Conservation (phyloP, 768 basidiomycete genomes). For the Hypholoma fasciculare region DNA sequence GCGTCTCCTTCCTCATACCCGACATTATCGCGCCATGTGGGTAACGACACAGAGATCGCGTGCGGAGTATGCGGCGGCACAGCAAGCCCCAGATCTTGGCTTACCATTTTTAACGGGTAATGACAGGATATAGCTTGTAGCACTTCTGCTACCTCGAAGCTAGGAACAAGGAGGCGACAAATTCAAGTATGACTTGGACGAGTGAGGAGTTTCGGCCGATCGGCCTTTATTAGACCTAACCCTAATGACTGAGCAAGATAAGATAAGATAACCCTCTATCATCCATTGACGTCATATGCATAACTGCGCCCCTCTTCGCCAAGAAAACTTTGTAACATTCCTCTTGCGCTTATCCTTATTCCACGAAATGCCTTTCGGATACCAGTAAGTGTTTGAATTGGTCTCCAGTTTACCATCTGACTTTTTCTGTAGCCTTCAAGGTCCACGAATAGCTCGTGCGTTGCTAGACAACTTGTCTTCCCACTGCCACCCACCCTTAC, state of each 20-base stretch:
- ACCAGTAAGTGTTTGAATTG: slow-evolving; percentile 4
- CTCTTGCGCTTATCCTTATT: no score
- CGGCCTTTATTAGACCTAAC: no score
- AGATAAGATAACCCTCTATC: no score
- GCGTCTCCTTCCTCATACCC: slow-evolving; percentile 90
- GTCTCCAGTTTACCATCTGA: not conserved
- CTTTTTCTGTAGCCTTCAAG: slow-evolving; percentile 21
- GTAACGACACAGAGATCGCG: slow-evolving; percentile 93
- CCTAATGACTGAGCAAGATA: no score
- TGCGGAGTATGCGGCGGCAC: slow-evolving; percentile 76
- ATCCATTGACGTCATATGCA: no score
- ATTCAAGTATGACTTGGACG: no score
- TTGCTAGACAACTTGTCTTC: not conserved
- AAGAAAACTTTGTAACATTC: no score
- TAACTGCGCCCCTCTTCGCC: no score
- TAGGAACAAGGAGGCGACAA: no score
- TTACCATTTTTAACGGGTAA: slow-evolving; percentile 11
- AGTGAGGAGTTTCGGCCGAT: no score
- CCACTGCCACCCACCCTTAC: not conserved
- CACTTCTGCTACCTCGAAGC: no score
- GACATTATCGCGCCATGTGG: slow-evolving; percentile 89
- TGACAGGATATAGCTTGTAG: not conserved
- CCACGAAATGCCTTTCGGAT: slow-evolving; percentile 18
- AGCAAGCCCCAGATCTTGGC: slow-evolving; percentile 45
- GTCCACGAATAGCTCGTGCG: slow-evolving; percentile 17